phyloP scores from a whole-genome alignment of 495 filamentous ascomycete species.

The Apodospora peruviana region DNA sequence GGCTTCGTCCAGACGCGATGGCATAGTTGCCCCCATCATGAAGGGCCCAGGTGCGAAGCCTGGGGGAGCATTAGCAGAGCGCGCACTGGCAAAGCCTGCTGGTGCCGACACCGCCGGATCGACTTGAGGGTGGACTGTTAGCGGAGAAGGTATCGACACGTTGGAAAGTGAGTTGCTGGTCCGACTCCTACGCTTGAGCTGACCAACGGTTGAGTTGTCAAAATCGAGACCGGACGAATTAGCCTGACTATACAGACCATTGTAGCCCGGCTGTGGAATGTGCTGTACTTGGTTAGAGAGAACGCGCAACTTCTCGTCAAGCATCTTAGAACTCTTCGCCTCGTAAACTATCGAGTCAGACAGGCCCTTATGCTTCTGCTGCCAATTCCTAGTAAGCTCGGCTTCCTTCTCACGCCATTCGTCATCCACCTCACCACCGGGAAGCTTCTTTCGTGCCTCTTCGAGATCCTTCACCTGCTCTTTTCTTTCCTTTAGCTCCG shows the following conservation, averaged over 20 bases:
- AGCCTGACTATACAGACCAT: slow-evolving; percentile 35
- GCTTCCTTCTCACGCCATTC: slow-evolving; percentile 45
- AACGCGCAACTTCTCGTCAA: slow-evolving; percentile 34
- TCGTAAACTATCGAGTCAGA: slow-evolving; percentile 33
- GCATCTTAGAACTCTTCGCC: slow-evolving; percentile 26
- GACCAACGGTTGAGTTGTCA: slow-evolving; percentile 38
- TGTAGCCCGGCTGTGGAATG: slow-evolving; percentile 30
- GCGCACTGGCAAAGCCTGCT: slow-evolving; percentile 30
- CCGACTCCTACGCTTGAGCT: slow-evolving; percentile 48
- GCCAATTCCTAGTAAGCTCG: slow-evolving; percentile 38
- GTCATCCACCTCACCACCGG: slow-evolving; percentile 49
- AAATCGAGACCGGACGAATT: slow-evolving; percentile 45
- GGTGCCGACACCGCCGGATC: slow-evolving; percentile 29
- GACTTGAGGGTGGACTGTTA: slow-evolving; percentile 31
- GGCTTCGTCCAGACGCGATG: slow-evolving; percentile 35
- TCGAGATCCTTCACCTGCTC: slow-evolving; percentile 48
- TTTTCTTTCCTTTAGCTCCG: slow-evolving; percentile 44
- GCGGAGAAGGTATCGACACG: slow-evolving; percentile 32
- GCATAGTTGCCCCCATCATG: slow-evolving; percentile 39
- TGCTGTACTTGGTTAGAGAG: slow-evolving; percentile 28
- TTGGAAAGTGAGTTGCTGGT: slow-evolving; percentile 53
- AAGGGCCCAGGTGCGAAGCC: slow-evolving; percentile 49
- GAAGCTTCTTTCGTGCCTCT: slow-evolving; percentile 45
- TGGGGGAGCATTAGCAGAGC: slow-evolving; percentile 37
- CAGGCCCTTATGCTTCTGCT: slow-evolving; percentile 36